Base-by-base conservation (phyloP, 805 yeast species). In the Jamesozyma lodderae region DNA sequence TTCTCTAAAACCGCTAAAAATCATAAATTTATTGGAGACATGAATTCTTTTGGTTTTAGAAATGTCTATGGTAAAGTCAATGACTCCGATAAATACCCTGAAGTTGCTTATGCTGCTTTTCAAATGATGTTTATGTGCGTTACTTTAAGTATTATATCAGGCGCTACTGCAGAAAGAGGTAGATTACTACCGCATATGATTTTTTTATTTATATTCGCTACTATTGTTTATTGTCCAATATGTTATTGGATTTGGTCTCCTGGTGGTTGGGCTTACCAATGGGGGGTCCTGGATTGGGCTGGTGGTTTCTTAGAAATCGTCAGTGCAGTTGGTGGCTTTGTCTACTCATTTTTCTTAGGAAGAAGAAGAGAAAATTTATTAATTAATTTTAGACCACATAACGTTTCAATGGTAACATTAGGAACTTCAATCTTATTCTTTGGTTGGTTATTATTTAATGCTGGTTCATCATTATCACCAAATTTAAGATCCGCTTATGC, bases 281-380 rank as follows among this genome's bases (percentile, higher is more conserved):
- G 95, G 78, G 96, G 95, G 5, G 97, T 80, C 1, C 68, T 90
- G 36, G 98, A 90, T 59, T 90, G 84, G 60, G 98, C 98, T 18
- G 98, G 98, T 22, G 96, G 96, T 0, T 95, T 96, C 1, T 96
- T 90, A 20, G 97, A 90, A 60, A 85, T 92, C 40, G 71, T 84
- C 22, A 79, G 94, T 18, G 97, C 97, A 43, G 81, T 87, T 18
- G 82, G 86, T 25, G 96, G 95, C 1, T 79, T 90, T 51, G 95
- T 84, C 4, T 80, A 80, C 49, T 77, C 87, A n/a, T 77, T 75
- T 40, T 81, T 81, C 45, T 62, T 84, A 38, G 95, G 96, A 8
- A 74, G 82, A 51, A 72, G 96, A 69, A 79, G 69, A 68, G 92
- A 64, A 48, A 68, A 69, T 48, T 68, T 81, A 42, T 73, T 86